phyloP scores from a whole-genome alignment of 345 rosid species.

The Euphorbia lathyris region DNA sequence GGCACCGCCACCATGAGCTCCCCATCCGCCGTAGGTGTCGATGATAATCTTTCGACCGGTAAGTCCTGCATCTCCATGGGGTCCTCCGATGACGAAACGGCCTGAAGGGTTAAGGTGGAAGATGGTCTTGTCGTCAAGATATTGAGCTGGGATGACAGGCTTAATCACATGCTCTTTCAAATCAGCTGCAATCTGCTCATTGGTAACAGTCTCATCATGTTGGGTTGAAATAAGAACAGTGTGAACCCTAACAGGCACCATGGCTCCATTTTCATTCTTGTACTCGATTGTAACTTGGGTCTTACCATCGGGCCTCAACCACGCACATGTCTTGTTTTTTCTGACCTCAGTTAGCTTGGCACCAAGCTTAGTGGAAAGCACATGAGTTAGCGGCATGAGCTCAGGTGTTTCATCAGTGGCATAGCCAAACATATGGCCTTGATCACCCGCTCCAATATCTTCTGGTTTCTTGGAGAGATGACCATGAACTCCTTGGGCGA shows the following conservation, averaged over 20 bases:
- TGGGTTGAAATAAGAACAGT: constrained; percentile 78
- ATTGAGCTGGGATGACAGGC: constrained; percentile 66
- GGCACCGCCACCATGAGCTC: constrained; percentile 63
- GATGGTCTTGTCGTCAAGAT: constrained; percentile 71
- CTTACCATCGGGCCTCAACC: constrained; percentile 87
- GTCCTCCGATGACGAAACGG: constrained; percentile 78
- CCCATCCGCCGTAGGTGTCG: constrained; percentile 65
- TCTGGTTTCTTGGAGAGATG: constrained; percentile 74
- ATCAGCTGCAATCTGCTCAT: constrained; percentile 63
- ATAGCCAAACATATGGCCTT: constrained; percentile 80
- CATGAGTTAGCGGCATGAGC: constrained; percentile 77
- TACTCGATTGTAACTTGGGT: constrained; percentile 81
- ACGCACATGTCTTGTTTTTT: constrained; percentile 68
- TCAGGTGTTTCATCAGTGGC: constrained; percentile 81
- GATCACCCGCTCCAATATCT: constrained; percentile 89
- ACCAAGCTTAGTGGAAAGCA: constrained; percentile 75
- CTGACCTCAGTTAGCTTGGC: constrained; percentile 82
- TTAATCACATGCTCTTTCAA: constrained; percentile 70
- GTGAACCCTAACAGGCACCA: constrained; percentile 70
- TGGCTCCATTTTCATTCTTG: constrained; percentile 61
- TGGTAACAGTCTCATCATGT: constrained; percentile 76
- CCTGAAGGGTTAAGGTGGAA: constrained; percentile 83
- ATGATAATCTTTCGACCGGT: constrained; percentile 79
- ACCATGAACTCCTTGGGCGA: constrained; percentile 83
- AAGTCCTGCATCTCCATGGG: constrained; percentile 84